Base-by-base conservation (phyloP, 2,329 filamentous ascomycete species). In the Colletotrichum sojae region DNA sequence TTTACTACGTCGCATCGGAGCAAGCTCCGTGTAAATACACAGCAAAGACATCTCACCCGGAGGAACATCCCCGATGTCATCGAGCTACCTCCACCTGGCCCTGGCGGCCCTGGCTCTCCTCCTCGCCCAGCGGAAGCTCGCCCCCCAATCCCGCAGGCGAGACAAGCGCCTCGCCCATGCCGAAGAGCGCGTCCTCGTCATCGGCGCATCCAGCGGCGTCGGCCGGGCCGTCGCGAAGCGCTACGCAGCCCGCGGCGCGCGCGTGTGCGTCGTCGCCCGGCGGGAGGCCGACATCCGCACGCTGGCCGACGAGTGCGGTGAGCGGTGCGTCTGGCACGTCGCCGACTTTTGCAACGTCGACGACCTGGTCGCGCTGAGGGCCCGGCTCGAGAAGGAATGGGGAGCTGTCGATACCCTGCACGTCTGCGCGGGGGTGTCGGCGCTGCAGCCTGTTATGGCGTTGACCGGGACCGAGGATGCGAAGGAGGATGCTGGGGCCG, bases 131-230 rank as follows among this genome's bases (percentile, higher is more conserved):
- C 64, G n/a, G 20, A 40, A 51, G n/a, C 9, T 67, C 4, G 52
- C n/a, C 18, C 22, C 58, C n/a, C 64, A 20, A 16, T 20, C 31
- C 18, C 51, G 64, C 51, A 63, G 52, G 25, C 49, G 64, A 52
- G 45, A 51, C 36, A 63, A 51, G 13, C 64, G 22, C 45, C 58
- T 52, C 43, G n/a, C 45, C 16, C 31, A 43, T 31, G 15, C 20
- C 10, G 45, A 46, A 15, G 64, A 67, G 58, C 64, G 64, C 40
- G 64, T 67, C n/a, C 58, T 67, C 51, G 36, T 67, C 31, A 18
- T 67, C 40, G 64, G 64, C 9, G 64, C 64, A 22, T 67, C 64
- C 16, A 67, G 64, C 45, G 64, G 64, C 25, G 64, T 67, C 8
- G 64, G 64, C 2, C 58, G 64, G 10, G 64, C 64, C 12, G 45